A percentile compares a stretch with the other conserved stretches of the same genome.
These are phyloP conservation scores for Vigna radiata DNA, from an alignment of 306 rosid species.

Conservation along the genomic window DNA sequence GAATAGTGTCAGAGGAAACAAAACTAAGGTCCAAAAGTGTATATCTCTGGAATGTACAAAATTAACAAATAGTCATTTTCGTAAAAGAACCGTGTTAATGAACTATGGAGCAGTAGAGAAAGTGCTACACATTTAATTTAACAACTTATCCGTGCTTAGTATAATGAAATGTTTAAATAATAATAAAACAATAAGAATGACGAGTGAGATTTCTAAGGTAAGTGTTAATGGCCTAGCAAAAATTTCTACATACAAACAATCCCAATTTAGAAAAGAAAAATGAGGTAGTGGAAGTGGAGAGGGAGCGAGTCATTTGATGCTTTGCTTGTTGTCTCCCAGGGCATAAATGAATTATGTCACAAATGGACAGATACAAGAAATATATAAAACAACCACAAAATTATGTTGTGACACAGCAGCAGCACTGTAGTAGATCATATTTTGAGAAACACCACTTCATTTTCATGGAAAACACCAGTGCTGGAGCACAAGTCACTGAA, in stretches of 20 bases:
- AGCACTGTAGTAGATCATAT: slow-evolving; percentile 29
- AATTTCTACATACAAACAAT: slow-evolving; percentile 55
- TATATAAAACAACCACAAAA: slow-evolving; percentile 45
- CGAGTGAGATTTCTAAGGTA: slow-evolving; percentile 41
- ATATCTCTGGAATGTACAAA: too few relatives aligned
- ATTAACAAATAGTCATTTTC: too few relatives aligned
- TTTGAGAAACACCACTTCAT: slow-evolving; percentile 39
- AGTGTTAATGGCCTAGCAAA: slow-evolving; percentile 49
- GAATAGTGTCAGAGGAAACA: too few relatives aligned
- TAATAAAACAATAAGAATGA: slow-evolving; percentile 47
- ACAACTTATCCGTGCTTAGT: slow-evolving; percentile 14
- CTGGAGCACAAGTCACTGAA: slow-evolving; percentile 43
- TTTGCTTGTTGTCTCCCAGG: slow-evolving; percentile 51
- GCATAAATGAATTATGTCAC: slow-evolving; percentile 55
- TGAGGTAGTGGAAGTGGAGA: slow-evolving; percentile 42
- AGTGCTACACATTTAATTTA: neutral
- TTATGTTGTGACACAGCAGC: slow-evolving; percentile 43
- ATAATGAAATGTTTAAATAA: slow-evolving; percentile 39
- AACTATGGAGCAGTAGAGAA: neutral
- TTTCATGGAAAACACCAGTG: slow-evolving; percentile 37
- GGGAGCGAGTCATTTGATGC: slow-evolving; percentile 44
- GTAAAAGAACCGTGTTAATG: neutral
- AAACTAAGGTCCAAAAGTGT: too few relatives aligned
- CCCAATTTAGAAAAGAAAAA: slow-evolving; percentile 41
- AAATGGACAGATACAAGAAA: slow-evolving; percentile 49